These are phyloP conservation scores for Suillus luteus DNA, from an alignment of 768 basidiomycete genomes.

Conservation along the genomic window DNA sequence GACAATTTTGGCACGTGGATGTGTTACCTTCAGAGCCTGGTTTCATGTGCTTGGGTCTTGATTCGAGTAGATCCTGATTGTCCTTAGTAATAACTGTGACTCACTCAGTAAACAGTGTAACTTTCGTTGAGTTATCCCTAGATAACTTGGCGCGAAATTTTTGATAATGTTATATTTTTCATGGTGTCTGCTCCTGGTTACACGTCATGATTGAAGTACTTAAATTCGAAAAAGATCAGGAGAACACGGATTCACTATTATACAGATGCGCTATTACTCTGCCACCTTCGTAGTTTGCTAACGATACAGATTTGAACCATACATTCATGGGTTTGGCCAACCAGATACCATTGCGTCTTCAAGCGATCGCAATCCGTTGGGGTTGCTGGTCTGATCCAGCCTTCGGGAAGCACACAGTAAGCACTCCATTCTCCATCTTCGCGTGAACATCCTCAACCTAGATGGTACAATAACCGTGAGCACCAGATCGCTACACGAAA, in stretches of 20 bases:
- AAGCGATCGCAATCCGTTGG: slow-evolving; percentile 19
- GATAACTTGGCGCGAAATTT: too few species aligned
- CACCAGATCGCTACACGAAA: background rate
- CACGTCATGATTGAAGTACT: background rate
- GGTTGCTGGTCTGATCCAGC: background rate
- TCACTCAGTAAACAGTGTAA: too few species aligned
- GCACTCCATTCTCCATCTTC: background rate
- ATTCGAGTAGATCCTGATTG: too few species aligned
- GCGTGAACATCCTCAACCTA: background rate
- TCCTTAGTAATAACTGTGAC: too few species aligned
- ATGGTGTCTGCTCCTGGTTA: background rate
- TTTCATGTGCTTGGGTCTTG: too few species aligned
- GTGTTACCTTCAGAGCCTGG: too few species aligned
- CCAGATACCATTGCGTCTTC: background rate
- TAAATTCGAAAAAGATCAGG: background rate
- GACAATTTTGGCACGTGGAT: too few species aligned
- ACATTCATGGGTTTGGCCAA: background rate
- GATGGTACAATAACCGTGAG: background rate
- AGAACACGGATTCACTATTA: background rate
- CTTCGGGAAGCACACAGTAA: background rate
- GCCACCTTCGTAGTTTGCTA: background rate
- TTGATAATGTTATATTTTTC: background rate
- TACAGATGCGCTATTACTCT: background rate
- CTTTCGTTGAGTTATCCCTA: too few species aligned
- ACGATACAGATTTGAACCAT: background rate